Evolutionary conservation across 768 basidiomycete species (phyloP).

Genomic region (Boletales sp.): DNA sequence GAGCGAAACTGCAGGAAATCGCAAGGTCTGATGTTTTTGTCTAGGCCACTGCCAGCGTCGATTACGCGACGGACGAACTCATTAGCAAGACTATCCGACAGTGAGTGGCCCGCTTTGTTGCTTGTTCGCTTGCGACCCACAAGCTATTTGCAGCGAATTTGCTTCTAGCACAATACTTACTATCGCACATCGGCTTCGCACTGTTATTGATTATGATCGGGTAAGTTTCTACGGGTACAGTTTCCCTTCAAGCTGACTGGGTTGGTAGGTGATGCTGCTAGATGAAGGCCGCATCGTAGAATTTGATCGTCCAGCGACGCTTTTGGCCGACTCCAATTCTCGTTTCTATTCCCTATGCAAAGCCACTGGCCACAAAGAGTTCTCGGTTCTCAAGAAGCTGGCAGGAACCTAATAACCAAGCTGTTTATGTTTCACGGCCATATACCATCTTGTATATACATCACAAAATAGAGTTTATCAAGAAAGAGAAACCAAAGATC

Average conservation of each 20-base stretch:
- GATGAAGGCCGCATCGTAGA: constrained; percentile 78
- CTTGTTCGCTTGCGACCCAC: background rate
- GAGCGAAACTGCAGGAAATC: background rate
- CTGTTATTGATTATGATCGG: constrained; percentile 81
- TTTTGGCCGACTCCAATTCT: constrained; percentile 55
- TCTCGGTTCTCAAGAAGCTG: constrained; percentile 63
- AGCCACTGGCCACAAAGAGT: constrained; percentile 71
- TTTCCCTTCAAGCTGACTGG: constrained; percentile 7
- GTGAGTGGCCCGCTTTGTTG: constrained; percentile 38
- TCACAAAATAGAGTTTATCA: background rate
- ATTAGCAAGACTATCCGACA: constrained; percentile 79
- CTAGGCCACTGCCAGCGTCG: constrained; percentile 72
- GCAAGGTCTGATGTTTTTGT: background rate
- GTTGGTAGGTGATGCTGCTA: constrained; percentile 63
- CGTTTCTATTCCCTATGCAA: constrained; percentile 68
- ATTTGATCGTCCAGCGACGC: constrained; percentile 59
- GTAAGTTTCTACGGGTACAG: constrained; percentile 38
- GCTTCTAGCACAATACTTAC: constrained; percentile 79
- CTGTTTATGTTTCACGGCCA: background rate
- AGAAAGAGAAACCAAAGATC: too few species aligned
- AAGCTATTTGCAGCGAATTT: constrained; percentile 51
- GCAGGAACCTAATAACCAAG: constrained; percentile 36
- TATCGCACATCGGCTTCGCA: constrained; percentile 75
- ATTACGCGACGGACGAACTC: constrained; percentile 86
- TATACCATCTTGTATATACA: constrained; percentile 7